Evolutionary conservation across 352 stramenopile species (phyloP).

Genomic region (Globisporangium spiculum): DNA sequence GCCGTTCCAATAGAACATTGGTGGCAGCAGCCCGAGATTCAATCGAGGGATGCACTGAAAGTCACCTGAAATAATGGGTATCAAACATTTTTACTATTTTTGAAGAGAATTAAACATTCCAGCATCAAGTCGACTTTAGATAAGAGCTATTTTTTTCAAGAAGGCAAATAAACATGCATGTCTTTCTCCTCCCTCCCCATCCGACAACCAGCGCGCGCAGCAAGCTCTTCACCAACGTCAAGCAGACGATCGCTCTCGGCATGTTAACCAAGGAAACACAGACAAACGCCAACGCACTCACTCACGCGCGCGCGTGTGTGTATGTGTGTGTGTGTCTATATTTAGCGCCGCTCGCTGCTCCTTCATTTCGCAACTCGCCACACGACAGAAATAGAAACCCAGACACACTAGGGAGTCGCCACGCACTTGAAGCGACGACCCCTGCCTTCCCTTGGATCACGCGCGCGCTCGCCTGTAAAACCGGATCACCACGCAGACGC

Average conservation of each 20-base stretch:
- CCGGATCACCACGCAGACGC: neutral
- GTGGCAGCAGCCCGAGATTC: constrained; percentile 2
- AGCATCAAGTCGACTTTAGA: too few species aligned
- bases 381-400: neutral
- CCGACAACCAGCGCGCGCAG: neutral
- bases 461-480: neutral
- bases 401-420: neutral
- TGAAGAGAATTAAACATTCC: too few species aligned
- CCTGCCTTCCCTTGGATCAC: neutral
- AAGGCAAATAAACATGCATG: too few species aligned
- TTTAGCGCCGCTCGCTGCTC: neutral
- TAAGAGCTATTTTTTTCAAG: too few species aligned
- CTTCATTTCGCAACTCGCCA: neutral
- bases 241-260: neutral
- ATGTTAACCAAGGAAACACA: neutral
- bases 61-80: neutral
- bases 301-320: too few species aligned
- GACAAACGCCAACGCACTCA: neutral
- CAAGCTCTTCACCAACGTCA: neutral
- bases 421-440: neutral
- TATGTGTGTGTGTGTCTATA: neutral
- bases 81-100: too few species aligned
- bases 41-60: neutral
- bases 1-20: neutral
- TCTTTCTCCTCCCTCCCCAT: neutral